phyloP scores from a whole-genome alignment of 192 early-diverging fungal species.

The Paraglomus occultum region DNA sequence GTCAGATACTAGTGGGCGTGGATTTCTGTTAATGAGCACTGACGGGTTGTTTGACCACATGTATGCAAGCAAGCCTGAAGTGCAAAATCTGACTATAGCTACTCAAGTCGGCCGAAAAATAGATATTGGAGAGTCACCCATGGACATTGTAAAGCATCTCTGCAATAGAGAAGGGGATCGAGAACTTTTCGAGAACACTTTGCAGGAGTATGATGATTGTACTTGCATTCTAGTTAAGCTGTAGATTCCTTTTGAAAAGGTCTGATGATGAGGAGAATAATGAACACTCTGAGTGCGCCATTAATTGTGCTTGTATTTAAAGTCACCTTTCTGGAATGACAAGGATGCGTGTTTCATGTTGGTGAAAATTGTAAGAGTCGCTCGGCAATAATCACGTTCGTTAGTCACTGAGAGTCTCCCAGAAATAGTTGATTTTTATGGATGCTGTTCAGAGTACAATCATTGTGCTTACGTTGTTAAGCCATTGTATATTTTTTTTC shows the following conservation, averaged over 20 bases:
- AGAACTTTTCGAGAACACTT: conserved; percentile 47
- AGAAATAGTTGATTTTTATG: too few relatives aligned
- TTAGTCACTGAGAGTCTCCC: too few relatives aligned
- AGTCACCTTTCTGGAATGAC: too few relatives aligned
- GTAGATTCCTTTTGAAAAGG: neutral
- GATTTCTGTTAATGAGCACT: conserved; percentile 57
- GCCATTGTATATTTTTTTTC: too few relatives aligned
- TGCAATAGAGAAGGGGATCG: conserved; percentile 48
- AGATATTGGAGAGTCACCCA: conserved; percentile 51
- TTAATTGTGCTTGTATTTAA: too few relatives aligned
- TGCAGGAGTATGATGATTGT: conserved; percentile 62
- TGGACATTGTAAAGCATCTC: conserved; percentile 44
- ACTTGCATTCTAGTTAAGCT: conserved; percentile 46
- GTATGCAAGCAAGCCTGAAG: conserved; percentile 44
- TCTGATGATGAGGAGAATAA: too few relatives aligned
- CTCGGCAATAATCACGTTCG: too few relatives aligned
- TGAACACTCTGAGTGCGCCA: too few relatives aligned
- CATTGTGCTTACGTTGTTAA: too few relatives aligned
- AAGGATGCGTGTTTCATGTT: too few relatives aligned
- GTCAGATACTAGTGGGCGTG: conserved; percentile 30
- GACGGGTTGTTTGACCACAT: conserved; percentile 62
- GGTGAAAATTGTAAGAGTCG: too few relatives aligned
- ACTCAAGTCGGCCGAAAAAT: conserved; percentile 50
- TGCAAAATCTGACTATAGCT: conserved; percentile 49
- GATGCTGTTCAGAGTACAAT: too few relatives aligned